Base-by-base conservation (phyloP, 2,329 filamentous ascomycete species). In the Pleomassaria siparia region DNA sequence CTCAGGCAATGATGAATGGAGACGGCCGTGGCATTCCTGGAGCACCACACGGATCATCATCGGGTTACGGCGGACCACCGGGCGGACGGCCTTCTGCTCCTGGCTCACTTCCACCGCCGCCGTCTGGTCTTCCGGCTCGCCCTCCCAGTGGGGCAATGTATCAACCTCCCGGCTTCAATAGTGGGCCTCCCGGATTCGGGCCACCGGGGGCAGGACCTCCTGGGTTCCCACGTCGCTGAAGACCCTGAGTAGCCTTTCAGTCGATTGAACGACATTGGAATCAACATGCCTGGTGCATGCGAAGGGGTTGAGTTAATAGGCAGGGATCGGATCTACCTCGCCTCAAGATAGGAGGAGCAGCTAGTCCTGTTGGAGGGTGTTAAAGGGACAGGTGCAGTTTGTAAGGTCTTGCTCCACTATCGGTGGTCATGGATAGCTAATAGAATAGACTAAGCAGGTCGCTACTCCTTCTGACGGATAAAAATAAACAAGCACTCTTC, bases 131-230 rank as follows among this genome's bases (percentile, higher is more conserved):
- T 21, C 86, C 87, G 30, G 84, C 86, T 47, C 76, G 86, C 30
- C 87, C 87, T n/a, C 87, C 87, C 3, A 86, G 85, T 33, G 86
- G 86, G 9, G 85, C 81, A 22, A 35, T 42, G 47, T 64, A 56
- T 22, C 56, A 61, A 22, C 65, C 65, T 5, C 64, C 64, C 2
- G 58, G 60, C 3, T 63, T 55, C 48, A 53, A 49, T 32, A 52
- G 43, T 10, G 37, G 43, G 28, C 51, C 60, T 13, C 43, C 43
- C 13, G 50, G 50, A 8, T 50, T 50, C 21, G 40, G 18, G 5
- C 13, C 40, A 3, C 40, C 40, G 16, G 28, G 32, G 20, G n/a
- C 32, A 18, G 32, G 32, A 5, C 45, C 43, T 3, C 46, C 50
- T n/a, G 50, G 50, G 21, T 45, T 40, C 40, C 40, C 30, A 20